phyloP scores from a whole-genome alignment of 164 flowering plant species.

The Litsea cubeba region DNA sequence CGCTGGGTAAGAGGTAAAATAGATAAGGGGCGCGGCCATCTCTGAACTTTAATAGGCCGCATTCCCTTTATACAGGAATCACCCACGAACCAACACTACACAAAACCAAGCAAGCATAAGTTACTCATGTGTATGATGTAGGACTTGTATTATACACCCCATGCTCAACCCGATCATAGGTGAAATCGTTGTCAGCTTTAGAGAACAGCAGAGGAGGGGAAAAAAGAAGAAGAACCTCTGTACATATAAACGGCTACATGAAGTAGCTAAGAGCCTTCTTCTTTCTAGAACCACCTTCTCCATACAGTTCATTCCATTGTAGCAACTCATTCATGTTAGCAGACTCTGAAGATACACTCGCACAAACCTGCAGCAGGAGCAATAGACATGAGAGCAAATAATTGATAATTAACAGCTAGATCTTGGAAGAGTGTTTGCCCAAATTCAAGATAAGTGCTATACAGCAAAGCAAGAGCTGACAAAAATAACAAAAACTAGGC shows the following conservation, averaged over 20 bases:
- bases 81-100: too few relatives aligned
- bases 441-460: too few relatives aligned
- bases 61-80: too few relatives aligned
- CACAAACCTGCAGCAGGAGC: constrained; percentile 55
- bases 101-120: not conserved
- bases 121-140: not conserved
- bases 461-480: too few relatives aligned
- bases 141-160: constrained; percentile 9
- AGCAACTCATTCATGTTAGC: constrained; percentile 76
- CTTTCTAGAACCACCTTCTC: constrained; percentile 89
- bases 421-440: too few relatives aligned
- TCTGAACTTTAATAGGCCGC: too few relatives aligned
- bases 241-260: constrained; percentile 48
- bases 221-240: constrained; percentile 3
- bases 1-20: too few relatives aligned
- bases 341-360: constrained; percentile 94
- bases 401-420: too few relatives aligned
- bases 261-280: constrained; percentile 80
- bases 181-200: not conserved
- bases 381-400: not conserved
- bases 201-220: not conserved
- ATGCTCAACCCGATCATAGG: constrained; percentile 1
- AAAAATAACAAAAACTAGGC: too few relatives aligned
- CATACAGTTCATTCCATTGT: constrained; percentile 92
- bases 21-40: too few relatives aligned